A percentile compares a stretch with the other conserved stretches of the same genome.
Conservation (phyloP, 2,329 filamentous ascomycete genomes). For the Sporothrix pseudoabietina region DNA sequence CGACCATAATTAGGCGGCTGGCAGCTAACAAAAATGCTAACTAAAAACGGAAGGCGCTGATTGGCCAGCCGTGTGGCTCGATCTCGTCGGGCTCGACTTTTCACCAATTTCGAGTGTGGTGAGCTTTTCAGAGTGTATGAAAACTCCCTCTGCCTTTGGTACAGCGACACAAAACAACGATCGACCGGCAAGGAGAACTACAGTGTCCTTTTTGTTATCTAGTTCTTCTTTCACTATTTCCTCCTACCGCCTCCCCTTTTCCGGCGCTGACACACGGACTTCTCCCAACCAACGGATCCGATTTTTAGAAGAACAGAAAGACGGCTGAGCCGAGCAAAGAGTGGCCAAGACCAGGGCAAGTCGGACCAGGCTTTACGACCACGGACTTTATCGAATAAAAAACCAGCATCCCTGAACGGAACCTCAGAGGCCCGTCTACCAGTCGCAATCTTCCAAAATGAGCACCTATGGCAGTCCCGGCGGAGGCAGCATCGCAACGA, state of each 20-base stretch:
- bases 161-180: background rate
- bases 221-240: background rate
- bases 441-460: slow-evolving; percentile 32
- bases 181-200: slow-evolving; percentile 9
- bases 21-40: background rate
- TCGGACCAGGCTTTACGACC: background rate
- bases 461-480: slow-evolving; percentile 39
- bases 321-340: background rate
- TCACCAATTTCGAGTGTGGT: background rate
- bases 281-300: background rate
- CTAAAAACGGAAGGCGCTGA: background rate
- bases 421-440: background rate
- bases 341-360: background rate
- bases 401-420: background rate
- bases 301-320: background rate
- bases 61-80: slow-evolving; percentile 20
- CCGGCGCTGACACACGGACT: slow-evolving; percentile 19
- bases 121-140: background rate
- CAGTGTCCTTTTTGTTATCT: background rate
- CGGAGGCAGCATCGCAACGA: slow-evolving; percentile 36
- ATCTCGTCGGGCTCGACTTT: slow-evolving; percentile 2
- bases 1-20: too few relatives aligned
- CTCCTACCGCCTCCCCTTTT: background rate
- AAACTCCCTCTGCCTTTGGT: background rate
- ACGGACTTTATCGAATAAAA: background rate